phyloP scores from a whole-genome alignment of 148 eudicot genomes.

The Chenopodium quinoa region DNA sequence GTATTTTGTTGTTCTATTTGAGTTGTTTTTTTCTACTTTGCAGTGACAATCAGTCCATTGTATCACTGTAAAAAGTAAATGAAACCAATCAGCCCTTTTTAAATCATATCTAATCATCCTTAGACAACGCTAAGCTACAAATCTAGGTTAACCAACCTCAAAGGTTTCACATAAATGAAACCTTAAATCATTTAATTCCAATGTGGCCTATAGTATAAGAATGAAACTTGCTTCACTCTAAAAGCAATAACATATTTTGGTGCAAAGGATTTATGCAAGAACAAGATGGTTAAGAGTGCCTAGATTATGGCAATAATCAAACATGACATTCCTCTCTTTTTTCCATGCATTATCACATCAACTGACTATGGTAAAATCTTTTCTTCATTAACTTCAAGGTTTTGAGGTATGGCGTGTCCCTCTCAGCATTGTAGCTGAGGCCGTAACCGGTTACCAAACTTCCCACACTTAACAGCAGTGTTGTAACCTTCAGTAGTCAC shows the following conservation, averaged over 20 bases:
- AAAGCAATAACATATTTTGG: neutral
- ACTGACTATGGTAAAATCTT: neutral
- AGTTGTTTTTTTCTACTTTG: no score
- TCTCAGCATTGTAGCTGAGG: neutral
- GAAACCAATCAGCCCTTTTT: no score
- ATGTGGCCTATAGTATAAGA: neutral
- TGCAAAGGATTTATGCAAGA: neutral
- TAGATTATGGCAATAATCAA: neutral
- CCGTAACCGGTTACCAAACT: neutral
- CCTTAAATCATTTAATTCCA: neutral
- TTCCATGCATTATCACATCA: neutral
- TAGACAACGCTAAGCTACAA: no score
- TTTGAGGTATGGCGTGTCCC: constrained; percentile 4
- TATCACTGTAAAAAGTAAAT: no score
- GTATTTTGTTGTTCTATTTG: neutral
- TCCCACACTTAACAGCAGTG: neutral
- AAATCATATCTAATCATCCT: no score
- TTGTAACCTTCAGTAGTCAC: constrained; percentile 1
- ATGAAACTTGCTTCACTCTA: neutral
- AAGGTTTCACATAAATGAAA: neutral
- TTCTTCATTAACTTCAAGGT: neutral
- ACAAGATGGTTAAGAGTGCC: neutral
- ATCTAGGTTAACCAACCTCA: neutral
- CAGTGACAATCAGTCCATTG: no score
- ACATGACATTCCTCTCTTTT: neutral